These are phyloP conservation scores for Candida sithepensis DNA, from an alignment of 805 yeast genomes.

Conservation along the genomic window DNA sequence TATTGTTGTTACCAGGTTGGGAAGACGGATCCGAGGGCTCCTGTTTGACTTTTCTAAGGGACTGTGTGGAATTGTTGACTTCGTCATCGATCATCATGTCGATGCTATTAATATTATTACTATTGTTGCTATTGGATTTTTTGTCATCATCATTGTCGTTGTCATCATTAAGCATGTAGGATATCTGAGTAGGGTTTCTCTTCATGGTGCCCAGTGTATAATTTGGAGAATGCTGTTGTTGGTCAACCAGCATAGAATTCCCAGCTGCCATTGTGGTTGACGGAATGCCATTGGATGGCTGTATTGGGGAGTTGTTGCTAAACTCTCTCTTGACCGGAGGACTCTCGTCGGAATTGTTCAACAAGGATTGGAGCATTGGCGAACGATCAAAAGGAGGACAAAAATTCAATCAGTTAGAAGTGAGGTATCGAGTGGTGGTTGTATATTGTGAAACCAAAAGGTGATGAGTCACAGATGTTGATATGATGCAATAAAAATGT, in stretches of 20 bases:
- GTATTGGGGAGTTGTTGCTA: slow-evolving; percentile 8
- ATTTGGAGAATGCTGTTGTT: slow-evolving; percentile 7
- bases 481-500: too few species aligned
- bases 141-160: slow-evolving; percentile 4
- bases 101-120: neutral
- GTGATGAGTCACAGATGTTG: too few species aligned
- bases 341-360: slow-evolving; percentile 11
- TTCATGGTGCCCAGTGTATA: neutral
- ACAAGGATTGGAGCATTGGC: slow-evolving; percentile 16
- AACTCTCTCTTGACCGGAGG: slow-evolving; percentile 17
- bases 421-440: too few species aligned
- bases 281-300: neutral
- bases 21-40: neutral
- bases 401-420: too few species aligned
- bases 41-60: neutral
- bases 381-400: too few species aligned
- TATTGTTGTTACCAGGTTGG: neutral
- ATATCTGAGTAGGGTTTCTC: slow-evolving; percentile 7
- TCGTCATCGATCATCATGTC: slow-evolving; percentile 3
- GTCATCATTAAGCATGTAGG: slow-evolving; percentile 5
- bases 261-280: neutral
- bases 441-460: too few species aligned
- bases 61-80: too few species aligned
- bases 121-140: neutral
- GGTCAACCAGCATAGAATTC: slow-evolving; percentile 4